Conservation (phyloP, 352 stramenopile species). For the Globisporangium viniferum region DNA sequence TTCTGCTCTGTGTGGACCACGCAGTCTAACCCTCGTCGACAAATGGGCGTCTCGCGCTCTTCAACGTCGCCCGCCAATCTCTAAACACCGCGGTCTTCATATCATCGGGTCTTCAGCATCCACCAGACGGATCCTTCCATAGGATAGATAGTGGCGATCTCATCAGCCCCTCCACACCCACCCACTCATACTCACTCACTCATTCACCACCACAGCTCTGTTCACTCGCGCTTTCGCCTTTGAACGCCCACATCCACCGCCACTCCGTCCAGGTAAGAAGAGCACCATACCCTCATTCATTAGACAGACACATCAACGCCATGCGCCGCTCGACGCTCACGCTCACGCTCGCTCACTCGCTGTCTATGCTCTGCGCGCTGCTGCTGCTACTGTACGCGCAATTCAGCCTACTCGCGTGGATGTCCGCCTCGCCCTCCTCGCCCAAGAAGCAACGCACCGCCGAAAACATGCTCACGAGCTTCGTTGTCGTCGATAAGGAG, state of each 20-base stretch:
- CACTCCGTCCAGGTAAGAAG: conserved; percentile 2
- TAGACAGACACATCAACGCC: background rate
- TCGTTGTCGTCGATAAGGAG: conserved; percentile 51
- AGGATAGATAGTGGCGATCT: too few relatives aligned
- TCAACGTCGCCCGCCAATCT: background rate
- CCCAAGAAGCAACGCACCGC: conserved; percentile 12
- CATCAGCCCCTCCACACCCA: background rate
- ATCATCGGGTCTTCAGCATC: conserved; percentile 3
- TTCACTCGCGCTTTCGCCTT: background rate
- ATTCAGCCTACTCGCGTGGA: conserved; percentile 10
- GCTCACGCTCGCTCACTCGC: background rate
- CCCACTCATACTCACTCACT: background rate
- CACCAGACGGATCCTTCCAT: background rate
- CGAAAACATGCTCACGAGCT: conserved; percentile 40
- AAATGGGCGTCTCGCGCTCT: background rate
- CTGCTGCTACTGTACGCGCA: background rate
- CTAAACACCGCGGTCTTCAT: background rate
- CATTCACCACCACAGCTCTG: background rate
- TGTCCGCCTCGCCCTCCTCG: conserved; percentile 2
- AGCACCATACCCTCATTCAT: background rate
- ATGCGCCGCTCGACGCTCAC: conserved; percentile 4
- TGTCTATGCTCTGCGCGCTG: background rate
- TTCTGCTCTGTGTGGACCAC: conserved; percentile 1
- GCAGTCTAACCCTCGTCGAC: background rate
- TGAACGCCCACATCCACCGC: background rate